Percentiles rank a stretch among this genome's conserved stretches.
Evolutionary conservation across 225 moss, liverwort and hornwort species (phyloP).

Genomic region (Bryoerythrophyllum caledonicum): DNA sequence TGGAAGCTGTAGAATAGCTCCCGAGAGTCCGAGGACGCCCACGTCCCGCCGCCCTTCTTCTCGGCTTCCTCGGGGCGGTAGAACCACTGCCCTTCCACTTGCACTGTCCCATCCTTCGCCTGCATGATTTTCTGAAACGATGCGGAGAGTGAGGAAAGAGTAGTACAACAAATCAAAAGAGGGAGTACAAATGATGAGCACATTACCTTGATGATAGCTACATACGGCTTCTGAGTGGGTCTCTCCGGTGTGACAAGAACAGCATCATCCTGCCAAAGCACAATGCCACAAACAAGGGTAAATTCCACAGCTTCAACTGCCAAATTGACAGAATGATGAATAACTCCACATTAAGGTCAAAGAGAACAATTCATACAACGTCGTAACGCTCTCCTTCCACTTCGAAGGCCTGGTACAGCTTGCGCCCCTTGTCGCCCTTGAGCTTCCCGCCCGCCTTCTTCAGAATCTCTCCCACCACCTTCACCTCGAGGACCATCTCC

Average conservation of each 20-base stretch:
- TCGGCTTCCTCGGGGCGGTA: slow-evolving; percentile 98
- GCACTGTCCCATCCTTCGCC: slow-evolving; percentile 81
- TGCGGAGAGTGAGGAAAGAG: not conserved
- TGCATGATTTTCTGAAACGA: slow-evolving; percentile 78
- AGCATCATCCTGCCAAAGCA: slow-evolving; percentile 74
- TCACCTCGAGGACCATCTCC: slow-evolving; percentile 58
- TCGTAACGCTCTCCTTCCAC: slow-evolving; percentile 65
- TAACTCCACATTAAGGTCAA: too few species aligned
- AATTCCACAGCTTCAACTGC: not conserved
- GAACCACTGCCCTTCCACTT: slow-evolving; percentile 97
- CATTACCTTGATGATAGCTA: slow-evolving; percentile 87
- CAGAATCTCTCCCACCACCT: slow-evolving; percentile 50
- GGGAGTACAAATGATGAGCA: not conserved
- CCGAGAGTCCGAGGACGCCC: slow-evolving; percentile 80
- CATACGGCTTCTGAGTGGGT: slow-evolving; percentile 82
- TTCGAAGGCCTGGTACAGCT: slow-evolving; percentile 57
- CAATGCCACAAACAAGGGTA: slow-evolving; percentile 10
- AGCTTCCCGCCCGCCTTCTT: slow-evolving; percentile 59
- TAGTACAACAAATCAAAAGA: too few species aligned
- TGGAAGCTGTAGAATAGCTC: slow-evolving; percentile 99
- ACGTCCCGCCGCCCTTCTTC: slow-evolving; percentile 91
- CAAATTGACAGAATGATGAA: not conserved
- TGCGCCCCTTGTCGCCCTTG: slow-evolving; percentile 54
- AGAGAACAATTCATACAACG: slow-evolving; percentile 37
- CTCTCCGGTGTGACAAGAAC: slow-evolving; percentile 86